Percentiles rank a stretch among this genome's conserved stretches.
Conservation (phyloP, 208 protist genomes). For the Leishmania major region DNA sequence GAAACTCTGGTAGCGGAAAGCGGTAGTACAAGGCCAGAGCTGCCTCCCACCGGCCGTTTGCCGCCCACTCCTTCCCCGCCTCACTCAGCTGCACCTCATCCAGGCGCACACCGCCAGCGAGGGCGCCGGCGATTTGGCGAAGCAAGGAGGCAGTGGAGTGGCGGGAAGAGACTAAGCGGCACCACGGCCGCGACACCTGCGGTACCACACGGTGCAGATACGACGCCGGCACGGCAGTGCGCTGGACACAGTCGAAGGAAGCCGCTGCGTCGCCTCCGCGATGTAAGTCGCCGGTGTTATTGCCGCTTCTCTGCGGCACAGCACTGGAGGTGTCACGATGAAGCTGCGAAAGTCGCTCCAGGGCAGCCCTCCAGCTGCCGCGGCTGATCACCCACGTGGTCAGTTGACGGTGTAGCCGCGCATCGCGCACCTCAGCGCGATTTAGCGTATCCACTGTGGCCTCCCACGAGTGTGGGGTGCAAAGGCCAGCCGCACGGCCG, state of each 20-base stretch:
- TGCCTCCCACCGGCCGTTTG: slow-evolving; percentile 48
- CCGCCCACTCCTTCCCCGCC: slow-evolving; percentile 47
- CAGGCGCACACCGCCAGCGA: slow-evolving; percentile 54
- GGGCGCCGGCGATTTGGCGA: slow-evolving; percentile 36
- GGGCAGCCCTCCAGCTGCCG: slow-evolving; percentile 48
- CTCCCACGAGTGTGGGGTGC: slow-evolving; percentile 50
- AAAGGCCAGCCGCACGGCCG: slow-evolving; percentile 50
- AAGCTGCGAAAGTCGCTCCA: slow-evolving; percentile 16
- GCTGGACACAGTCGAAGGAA: slow-evolving; percentile 45
- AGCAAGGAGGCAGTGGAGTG: slow-evolving; percentile 14
- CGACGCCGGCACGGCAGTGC: slow-evolving; percentile 29
- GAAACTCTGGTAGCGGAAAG: slow-evolving; percentile 58
- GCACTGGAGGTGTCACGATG: neutral
- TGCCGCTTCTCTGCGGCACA: neutral
- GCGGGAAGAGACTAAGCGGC: neutral
- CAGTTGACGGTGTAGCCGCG: slow-evolving; percentile 1
- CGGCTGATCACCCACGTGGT: slow-evolving; percentile 55
- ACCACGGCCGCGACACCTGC: slow-evolving; percentile 17
- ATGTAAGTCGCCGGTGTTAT: neutral
- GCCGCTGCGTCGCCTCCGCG: neutral
- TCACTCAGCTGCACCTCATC: slow-evolving; percentile 73
- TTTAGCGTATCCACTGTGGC: slow-evolving; percentile 35
- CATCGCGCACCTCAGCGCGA: neutral
- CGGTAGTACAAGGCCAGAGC: slow-evolving; percentile 57
- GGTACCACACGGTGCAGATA: slow-evolving; percentile 25